A percentile compares a stretch with the other conserved stretches of the same genome.
Conservation (phyloP, 2,329 filamentous ascomycete genomes). For the Penicillium sp. region DNA sequence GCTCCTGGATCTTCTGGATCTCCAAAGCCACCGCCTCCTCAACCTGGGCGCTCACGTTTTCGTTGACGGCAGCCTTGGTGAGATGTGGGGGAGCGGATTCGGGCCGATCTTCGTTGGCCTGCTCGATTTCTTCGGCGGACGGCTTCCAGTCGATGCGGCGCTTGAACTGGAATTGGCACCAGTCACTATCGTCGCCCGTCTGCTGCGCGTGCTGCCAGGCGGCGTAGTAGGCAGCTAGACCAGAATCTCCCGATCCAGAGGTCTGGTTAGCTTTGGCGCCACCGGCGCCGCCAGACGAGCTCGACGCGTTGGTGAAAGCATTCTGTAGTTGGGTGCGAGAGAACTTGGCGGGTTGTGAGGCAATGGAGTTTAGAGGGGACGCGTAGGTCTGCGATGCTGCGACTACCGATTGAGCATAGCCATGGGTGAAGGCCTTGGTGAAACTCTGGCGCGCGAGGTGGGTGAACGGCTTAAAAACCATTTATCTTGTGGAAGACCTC, state of each 20-base stretch:
- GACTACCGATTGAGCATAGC: constrained; percentile 96
- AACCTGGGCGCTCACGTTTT: constrained; percentile 68
- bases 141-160: constrained; percentile 87
- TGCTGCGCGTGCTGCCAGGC: constrained; percentile 79
- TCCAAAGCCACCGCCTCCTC: constrained; percentile 82
- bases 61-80: constrained; percentile 52
- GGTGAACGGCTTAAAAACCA: constrained; percentile 71
- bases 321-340: constrained; percentile 67
- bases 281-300: constrained; percentile 48
- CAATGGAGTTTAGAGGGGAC: constrained; percentile 61
- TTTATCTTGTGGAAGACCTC: constrained; percentile 76
- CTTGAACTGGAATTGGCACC: constrained; percentile 87
- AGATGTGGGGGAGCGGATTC: constrained; percentile 56
- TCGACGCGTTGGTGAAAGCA: constrained; percentile 66
- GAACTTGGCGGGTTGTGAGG: constrained; percentile 53
- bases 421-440: constrained; percentile 94
- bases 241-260: constrained; percentile 58
- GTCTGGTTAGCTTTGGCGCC: constrained; percentile 59
- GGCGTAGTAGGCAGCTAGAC: constrained; percentile 87
- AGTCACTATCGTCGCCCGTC: constrained; percentile 72
- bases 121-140: constrained; percentile 41
- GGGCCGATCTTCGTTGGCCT: constrained; percentile 27
- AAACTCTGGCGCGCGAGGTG: constrained; percentile 96
- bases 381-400: constrained; percentile 88
- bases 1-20: constrained; percentile 63